Evolutionary conservation across 805 yeast genomes (phyloP).

Genomic region (Lipomyces sp.): DNA sequence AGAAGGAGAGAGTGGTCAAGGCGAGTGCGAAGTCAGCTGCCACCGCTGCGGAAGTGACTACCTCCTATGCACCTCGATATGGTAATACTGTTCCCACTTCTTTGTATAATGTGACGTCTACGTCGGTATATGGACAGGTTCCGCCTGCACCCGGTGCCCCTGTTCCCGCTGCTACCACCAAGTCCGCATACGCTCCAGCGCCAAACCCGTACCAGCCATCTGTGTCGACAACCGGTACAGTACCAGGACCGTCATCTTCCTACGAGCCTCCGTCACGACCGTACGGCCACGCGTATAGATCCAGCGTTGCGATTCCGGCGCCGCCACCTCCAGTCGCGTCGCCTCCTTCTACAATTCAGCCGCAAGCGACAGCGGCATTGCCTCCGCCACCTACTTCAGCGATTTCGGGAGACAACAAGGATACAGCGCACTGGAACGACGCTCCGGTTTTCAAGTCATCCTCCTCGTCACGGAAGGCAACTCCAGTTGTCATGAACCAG

Average conservation of each 20-base stretch:
- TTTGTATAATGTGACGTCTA: background rate
- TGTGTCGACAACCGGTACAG: constrained; percentile 6
- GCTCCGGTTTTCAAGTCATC: constrained; percentile 34
- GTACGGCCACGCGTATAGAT: constrained; percentile 30
- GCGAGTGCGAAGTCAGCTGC: constrained; percentile 54
- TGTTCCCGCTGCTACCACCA: background rate
- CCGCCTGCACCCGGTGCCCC: constrained; percentile 16
- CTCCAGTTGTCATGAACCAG: constrained; percentile 42
- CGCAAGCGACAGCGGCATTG: constrained; percentile 27
- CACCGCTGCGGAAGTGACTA: constrained; percentile 15
- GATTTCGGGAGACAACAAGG: constrained; percentile 22
- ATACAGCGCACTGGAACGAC: constrained; percentile 38
- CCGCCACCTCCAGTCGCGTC: constrained; percentile 33
- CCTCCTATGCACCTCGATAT: constrained; percentile 5
- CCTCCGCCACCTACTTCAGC: constrained; percentile 34
- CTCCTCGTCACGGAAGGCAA: constrained; percentile 25
- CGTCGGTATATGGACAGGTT: constrained; percentile 4
- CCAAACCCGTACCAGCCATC: constrained; percentile 19
- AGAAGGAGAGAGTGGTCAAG: constrained; percentile 75
- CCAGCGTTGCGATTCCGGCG: constrained; percentile 34
- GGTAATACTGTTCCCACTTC: constrained; percentile 12
- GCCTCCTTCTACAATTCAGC: constrained; percentile 30
- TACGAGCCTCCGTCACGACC: constrained; percentile 13
- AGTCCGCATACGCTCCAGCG: constrained; percentile 20
- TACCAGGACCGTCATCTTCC: background rate